Evolutionary conservation across 352 stramenopile genomes (phyloP), one percentile per base, ranked within the genome.

Genomic region (Pythium grandisporangium): DNA sequence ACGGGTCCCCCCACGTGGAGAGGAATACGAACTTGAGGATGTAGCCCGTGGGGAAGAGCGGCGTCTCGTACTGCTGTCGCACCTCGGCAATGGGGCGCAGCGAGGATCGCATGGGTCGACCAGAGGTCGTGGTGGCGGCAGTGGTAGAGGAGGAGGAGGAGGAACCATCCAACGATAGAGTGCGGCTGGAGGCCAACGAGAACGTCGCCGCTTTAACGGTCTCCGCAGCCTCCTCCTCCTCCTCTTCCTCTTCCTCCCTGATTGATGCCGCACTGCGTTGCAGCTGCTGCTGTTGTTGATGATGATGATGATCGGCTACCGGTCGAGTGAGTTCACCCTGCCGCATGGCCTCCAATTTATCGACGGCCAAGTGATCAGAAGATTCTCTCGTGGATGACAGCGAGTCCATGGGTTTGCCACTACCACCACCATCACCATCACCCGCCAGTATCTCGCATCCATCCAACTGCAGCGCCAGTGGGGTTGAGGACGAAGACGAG

Each of bases 21-120:
- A 69, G 39, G 29, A 87, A 76, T 7, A 86, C 70, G 44, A 89
- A 82, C 51, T 95, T 91, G 60, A 96, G 61, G 24, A 93, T 88
- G 64, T 82, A 89, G 4, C 85, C 79, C 0, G 70, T 81, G 2
- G 82, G 84, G 35, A 87, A 86, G 2, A 94, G 49, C 22, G 75
- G 73, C 8, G 83, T 87, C 48, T 95, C 75, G 62, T 95, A 96
- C 50, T 95, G 70, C 58, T 96, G 85, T 10, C 74, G 72, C 16
- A 90, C 37, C 37, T 77, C 65, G 12, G 57, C 48, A 16, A 83
- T 74, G 6, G 72, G 76, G 12, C 59, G 66, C 60, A 80, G 82
- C 21, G 44, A 43, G 19, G 11, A 21, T 1, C 19, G 36, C 36
- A 24, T n/a, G 12, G 36, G 19, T 32, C 8, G 10, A 8, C 27